Evolutionary conservation across 2,329 filamentous ascomycete species (phyloP).

Genomic region (Cytospora chrysosperma): DNA sequence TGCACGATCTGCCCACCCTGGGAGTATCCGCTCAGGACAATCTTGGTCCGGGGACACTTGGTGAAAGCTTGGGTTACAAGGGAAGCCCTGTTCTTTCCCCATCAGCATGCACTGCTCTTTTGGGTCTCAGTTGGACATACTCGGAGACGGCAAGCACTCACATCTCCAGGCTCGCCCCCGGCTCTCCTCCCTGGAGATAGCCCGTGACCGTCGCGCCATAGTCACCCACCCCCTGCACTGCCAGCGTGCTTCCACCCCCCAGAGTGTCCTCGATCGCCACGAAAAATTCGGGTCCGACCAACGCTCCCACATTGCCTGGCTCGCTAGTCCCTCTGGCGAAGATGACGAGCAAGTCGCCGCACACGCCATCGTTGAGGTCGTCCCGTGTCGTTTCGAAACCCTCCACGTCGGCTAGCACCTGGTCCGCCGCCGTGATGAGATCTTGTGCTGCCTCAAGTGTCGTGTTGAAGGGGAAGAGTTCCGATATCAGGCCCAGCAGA

Average conservation of each 20-base stretch:
- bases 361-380: constrained; percentile 14
- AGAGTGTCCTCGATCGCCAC: constrained; percentile 25
- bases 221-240: constrained; percentile 30
- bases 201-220: constrained; percentile 29
- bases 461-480: constrained; percentile 11
- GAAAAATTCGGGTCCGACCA: constrained; percentile 31
- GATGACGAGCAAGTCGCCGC: constrained; percentile 29
- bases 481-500: constrained; percentile 8
- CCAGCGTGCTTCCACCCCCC: constrained; percentile 21
- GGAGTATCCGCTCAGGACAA: constrained; percentile 42
- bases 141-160: constrained; percentile 5
- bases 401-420: background rate
- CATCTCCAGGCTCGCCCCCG: constrained; percentile 21
- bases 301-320: constrained; percentile 29
- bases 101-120: background rate
- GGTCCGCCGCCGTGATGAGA: background rate
- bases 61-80: constrained; percentile 30
- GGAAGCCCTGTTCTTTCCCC: constrained; percentile 34
- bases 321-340: constrained; percentile 33
- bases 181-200: constrained; percentile 30
- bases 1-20: constrained; percentile 34
- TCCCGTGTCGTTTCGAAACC: constrained; percentile 16
- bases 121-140: background rate
- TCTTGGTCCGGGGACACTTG: constrained; percentile 39
- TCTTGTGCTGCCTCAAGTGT: background rate